Percentiles rank a stretch among this genome's conserved stretches.
These are phyloP conservation scores for Flaveria bidentis DNA, from an alignment of 129 eudicot genomes.

Conservation along the genomic window DNA sequence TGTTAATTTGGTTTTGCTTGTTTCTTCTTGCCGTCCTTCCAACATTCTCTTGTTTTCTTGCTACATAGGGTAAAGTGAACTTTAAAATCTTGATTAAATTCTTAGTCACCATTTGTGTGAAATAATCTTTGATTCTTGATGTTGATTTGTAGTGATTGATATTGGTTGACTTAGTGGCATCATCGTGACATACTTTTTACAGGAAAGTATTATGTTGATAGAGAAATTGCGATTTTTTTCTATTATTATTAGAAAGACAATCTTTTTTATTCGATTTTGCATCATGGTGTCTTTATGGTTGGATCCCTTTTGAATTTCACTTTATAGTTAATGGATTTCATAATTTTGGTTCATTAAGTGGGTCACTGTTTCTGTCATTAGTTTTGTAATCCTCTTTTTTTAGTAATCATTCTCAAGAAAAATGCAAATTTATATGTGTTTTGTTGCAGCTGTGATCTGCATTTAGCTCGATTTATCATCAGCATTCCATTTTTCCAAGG, in stretches of 20 bases:
- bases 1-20: conserved; percentile 45
- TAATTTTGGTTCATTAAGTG: conserved; percentile 28
- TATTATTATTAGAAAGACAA: conserved; percentile 14
- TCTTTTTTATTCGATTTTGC: conserved; percentile 26
- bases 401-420: background rate
- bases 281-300: conserved; percentile 22
- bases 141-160: conserved; percentile 13
- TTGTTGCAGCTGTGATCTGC: conserved; percentile 52
- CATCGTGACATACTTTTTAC: conserved; percentile 6
- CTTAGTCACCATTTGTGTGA: conserved; percentile 13
- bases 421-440: conserved; percentile 19
- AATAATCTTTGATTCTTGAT: conserved; percentile 11
- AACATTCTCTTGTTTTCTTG: conserved; percentile 48
- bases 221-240: background rate
- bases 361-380: conserved; percentile 29
- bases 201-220: conserved; percentile 7
- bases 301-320: conserved; percentile 24
- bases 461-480: conserved; percentile 29
- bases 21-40: conserved; percentile 33
- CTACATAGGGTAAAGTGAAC: conserved; percentile 28
- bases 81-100: conserved; percentile 7
- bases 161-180: conserved; percentile 30
- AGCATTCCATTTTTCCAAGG: conserved; percentile 10
- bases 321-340: conserved; percentile 19
- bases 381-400: conserved; percentile 1